These are phyloP conservation scores for Alternaria sp. DNA, from an alignment of 2,329 filamentous ascomycete genomes.

Conservation along the genomic window DNA sequence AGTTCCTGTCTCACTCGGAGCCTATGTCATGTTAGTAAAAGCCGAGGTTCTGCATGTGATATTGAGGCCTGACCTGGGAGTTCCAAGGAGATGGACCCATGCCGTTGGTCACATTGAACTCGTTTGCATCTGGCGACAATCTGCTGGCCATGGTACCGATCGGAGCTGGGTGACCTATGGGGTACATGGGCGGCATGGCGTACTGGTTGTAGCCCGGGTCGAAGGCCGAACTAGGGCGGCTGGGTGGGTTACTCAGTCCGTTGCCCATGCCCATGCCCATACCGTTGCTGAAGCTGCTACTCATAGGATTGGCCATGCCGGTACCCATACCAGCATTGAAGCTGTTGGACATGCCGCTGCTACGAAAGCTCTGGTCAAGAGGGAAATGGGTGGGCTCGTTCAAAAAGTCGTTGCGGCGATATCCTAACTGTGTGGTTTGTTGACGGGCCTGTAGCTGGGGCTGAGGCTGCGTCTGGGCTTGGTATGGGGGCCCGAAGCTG, in stretches of 20 bases:
- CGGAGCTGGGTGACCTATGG: conserved; percentile 43
- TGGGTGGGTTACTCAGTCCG: conserved; percentile 44
- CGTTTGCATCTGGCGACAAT: conserved; percentile 58
- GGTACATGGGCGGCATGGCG: conserved; percentile 39
- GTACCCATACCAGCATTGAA: conserved; percentile 26
- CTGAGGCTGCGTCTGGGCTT: conserved; percentile 22
- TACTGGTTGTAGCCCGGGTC: conserved; percentile 48
- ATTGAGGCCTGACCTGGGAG: conserved; percentile 38
- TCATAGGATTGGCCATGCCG: conserved; percentile 23
- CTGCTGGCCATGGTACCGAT: conserved; percentile 52
- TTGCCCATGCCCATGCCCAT: conserved; percentile 24
- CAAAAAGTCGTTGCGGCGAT: conserved; percentile 45
- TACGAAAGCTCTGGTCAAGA: conserved; percentile 46
- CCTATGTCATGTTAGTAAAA: conserved; percentile 28
- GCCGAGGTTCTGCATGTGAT: too few relatives aligned
- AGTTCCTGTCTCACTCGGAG: conserved; percentile 36
- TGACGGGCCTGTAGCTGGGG: conserved; percentile 27
- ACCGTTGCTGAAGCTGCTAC: conserved; percentile 10
- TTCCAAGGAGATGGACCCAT: conserved; percentile 54
- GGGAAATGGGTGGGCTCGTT: conserved; percentile 52
- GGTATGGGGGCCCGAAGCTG: conserved; percentile 37
- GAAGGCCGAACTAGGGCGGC: conserved; percentile 51
- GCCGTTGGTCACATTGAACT: conserved; percentile 52
- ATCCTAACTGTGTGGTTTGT: conserved; percentile 31
- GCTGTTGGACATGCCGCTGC: conserved; percentile 26